These are phyloP conservation scores for Trypethelium eluteriae DNA, from an alignment of 495 filamentous ascomycete genomes.

Conservation along the genomic window DNA sequence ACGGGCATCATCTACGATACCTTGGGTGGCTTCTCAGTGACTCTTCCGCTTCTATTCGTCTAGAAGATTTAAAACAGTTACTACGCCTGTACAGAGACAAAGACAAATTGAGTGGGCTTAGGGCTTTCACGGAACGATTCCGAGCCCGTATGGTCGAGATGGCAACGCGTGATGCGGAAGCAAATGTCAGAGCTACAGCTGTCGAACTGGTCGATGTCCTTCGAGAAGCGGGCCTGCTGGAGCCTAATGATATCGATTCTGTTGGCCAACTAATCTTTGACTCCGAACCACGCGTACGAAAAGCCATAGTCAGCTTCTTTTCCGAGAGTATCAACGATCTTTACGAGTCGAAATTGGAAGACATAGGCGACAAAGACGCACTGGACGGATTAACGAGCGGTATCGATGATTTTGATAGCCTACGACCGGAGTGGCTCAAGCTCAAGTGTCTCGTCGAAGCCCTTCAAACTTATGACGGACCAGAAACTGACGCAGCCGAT, in stretches of 20 bases:
- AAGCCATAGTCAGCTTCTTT: slow-evolving; percentile 84
- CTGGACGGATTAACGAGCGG: slow-evolving; percentile 59
- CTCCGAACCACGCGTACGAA: slow-evolving; percentile 70
- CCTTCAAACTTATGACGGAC: slow-evolving; percentile 66
- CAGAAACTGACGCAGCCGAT: slow-evolving; percentile 22
- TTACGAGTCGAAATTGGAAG: slow-evolving; percentile 71
- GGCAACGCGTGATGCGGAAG: slow-evolving; percentile 71
- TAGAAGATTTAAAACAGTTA: slow-evolving; percentile 75
- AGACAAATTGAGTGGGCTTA: slow-evolving; percentile 67
- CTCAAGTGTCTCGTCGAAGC: slow-evolving; percentile 83
- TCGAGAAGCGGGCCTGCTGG: slow-evolving; percentile 75
- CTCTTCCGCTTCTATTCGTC: slow-evolving; percentile 54
- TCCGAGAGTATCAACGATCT: slow-evolving; percentile 73
- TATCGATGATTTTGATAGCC: slow-evolving; percentile 62
- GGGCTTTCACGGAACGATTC: slow-evolving; percentile 86
- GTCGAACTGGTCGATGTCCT: slow-evolving; percentile 75
- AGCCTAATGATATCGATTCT: slow-evolving; percentile 80
- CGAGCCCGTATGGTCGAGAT: slow-evolving; percentile 86
- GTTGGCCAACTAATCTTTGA: slow-evolving; percentile 84
- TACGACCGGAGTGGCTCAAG: slow-evolving; percentile 76
- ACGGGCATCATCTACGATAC: slow-evolving; percentile 80
- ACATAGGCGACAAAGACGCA: slow-evolving; percentile 72
- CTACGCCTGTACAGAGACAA: slow-evolving; percentile 63
- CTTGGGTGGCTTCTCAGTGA: slow-evolving; percentile 93
- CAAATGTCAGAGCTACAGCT: slow-evolving; percentile 64